Conservation (phyloP, 2,329 filamentous ascomycete genomes). For the Malbranchea zuffiana region DNA sequence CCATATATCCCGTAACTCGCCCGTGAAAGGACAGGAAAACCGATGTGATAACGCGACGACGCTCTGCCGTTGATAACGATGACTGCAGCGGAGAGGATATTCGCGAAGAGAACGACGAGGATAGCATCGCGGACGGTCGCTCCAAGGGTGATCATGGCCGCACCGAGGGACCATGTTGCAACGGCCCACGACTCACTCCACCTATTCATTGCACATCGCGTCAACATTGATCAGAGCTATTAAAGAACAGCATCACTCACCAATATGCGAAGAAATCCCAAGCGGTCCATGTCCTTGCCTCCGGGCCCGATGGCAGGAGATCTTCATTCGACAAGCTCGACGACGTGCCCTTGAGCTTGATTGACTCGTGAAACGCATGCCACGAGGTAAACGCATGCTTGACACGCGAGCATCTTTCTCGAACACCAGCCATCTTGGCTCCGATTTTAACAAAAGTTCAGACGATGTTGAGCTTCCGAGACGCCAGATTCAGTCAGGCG, state of each 20-base stretch:
- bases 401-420: conserved; percentile 10
- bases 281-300: conserved; percentile 17
- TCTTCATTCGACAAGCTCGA: conserved; percentile 19
- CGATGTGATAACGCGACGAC: conserved; percentile 16
- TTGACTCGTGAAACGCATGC: conserved; percentile 12
- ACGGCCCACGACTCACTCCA: conserved; percentile 20
- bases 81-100: conserved; percentile 16
- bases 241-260: conserved; percentile 9
- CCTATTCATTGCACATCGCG: conserved; percentile 11
- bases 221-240: too few species aligned
- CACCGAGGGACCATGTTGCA: conserved; percentile 18
- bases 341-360: conserved; percentile 15
- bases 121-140: conserved; percentile 17
- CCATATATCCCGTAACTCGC: conserved; percentile 16
- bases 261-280: conserved; percentile 20
- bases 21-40: conserved; percentile 16
- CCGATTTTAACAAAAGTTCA: too few species aligned
- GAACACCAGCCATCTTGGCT: too few species aligned
- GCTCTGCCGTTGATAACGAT: conserved; percentile 18
- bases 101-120: conserved; percentile 18
- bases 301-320: conserved; percentile 16
- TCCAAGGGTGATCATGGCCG: conserved; percentile 17
- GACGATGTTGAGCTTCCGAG: too few species aligned
- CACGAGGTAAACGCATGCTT: conserved; percentile 13
- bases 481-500: too few species aligned